Base-by-base conservation (phyloP, 345 rosid genomes). In the Laguncularia racemosa region DNA sequence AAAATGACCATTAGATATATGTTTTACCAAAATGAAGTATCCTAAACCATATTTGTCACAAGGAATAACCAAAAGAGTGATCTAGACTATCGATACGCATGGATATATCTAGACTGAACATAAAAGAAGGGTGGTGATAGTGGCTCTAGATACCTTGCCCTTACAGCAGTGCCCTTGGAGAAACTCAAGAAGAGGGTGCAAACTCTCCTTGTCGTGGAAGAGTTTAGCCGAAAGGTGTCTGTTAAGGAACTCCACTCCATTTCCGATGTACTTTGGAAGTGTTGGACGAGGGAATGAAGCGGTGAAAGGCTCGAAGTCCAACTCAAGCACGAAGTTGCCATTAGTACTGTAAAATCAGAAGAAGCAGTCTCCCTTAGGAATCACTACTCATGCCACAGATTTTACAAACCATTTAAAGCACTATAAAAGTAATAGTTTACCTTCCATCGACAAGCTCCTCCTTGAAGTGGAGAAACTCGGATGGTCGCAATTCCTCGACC, bases 181-280 rank as follows among this genome's bases (percentile, higher is more conserved):
- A 46, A 75, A 78, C 52, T 75, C 83, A 16, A 78, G 80, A 33
- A 78, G 67, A 43, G 83, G 83, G 50, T 54, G 83, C 70, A 78
- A 49, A 61, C 83, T 78, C 67, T 78, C 80, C 73, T 74, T 78
- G 67, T 75, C 83, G 66, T 75, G 83, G 73, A 78, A 78, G 55
- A 78, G 57, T 56, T 78, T 78, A 0, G 83, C 83, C 0, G 83
- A 78, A 26, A 92, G 95, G 67, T 92, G 98, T 52, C 97, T 95
- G 52, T 92, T 92, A 53, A 92, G 98, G 78, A 92, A 92, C 78
- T 92, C 95, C 28, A 92, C 97, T 19, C 98, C 98, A 63, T 92
- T 82, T 13, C 98, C 98, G 8, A 92, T 89, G 54, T 83, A 92
- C 66, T 89, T 89, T 0, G 88, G 67, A 14, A 89, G 95, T 12